A percentile compares a stretch with the other conserved stretches of the same genome.
Conservation (phyloP, 2,329 filamentous ascomycete species). For the Coniochaeta ligniaria region DNA sequence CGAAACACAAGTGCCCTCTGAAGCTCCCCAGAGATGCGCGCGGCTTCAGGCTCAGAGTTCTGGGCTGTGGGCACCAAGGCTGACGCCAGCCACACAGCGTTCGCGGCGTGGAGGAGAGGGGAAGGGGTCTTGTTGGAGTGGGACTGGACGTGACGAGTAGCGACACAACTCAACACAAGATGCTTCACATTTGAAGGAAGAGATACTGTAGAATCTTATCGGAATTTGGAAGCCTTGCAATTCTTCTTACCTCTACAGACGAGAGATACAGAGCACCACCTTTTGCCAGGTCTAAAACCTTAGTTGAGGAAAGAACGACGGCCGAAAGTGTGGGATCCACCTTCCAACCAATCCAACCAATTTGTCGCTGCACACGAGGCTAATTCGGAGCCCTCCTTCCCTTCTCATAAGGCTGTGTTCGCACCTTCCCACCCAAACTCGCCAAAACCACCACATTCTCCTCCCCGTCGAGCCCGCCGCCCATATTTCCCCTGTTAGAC, state of each 20-base stretch:
- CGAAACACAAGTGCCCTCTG: neutral
- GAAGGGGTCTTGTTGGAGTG: neutral
- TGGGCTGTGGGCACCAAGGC: conserved; percentile 1
- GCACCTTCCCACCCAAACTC: neutral
- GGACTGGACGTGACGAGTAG: neutral
- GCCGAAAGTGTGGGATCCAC: neutral
- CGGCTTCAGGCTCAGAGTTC: neutral
- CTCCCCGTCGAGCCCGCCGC: neutral
- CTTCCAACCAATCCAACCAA: conserved; percentile 3
- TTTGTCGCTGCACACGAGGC: conserved; percentile 14
- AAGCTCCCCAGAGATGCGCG: neutral
- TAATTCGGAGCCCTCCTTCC: conserved; percentile 19
- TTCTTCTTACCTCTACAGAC: no score
- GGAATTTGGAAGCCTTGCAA: no score
- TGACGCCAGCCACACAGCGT: conserved; percentile 2
- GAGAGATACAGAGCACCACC: no score
- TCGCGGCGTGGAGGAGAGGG: neutral
- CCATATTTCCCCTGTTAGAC: neutral
- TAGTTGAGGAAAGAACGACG: neutral
- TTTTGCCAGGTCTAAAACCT: neutral
- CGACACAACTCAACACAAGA: neutral
- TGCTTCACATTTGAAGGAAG: neutral
- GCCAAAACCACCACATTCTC: neutral
- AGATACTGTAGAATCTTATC: neutral
- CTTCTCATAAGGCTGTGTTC: conserved; percentile 1